Evolutionary conservation across 1,284 basidiomycete species (phyloP).

Genomic region (Xerocomus nothofagi): DNA sequence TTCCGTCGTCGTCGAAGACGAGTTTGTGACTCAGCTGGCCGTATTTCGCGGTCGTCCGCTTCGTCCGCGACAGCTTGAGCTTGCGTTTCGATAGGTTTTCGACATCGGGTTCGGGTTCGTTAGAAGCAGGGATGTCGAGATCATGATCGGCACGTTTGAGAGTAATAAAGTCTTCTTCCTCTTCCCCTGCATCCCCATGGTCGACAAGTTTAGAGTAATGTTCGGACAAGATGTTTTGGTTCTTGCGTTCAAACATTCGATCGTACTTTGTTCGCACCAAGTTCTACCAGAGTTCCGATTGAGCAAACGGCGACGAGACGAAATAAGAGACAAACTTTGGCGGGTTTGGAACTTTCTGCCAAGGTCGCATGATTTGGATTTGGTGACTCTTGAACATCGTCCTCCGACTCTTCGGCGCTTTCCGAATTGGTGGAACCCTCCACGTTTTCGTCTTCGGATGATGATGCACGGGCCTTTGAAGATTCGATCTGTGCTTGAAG

Average conservation of each 20-base stretch:
- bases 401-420: constrained; percentile 25
- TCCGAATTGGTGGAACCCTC: constrained; percentile 30
- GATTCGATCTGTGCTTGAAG: constrained; percentile 40
- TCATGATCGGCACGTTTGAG: constrained; percentile 90
- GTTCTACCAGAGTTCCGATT: constrained; percentile 20
- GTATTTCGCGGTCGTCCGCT: constrained; percentile 70
- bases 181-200: constrained; percentile 52
- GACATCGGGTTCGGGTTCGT: constrained; percentile 41
- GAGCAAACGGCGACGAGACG: neutral
- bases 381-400: constrained; percentile 5
- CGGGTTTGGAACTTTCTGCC: constrained; percentile 16
- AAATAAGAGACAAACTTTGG: constrained; percentile 34
- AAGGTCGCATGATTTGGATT: neutral
- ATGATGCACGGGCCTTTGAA: constrained; percentile 24
- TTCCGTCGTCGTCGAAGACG: constrained; percentile 86
- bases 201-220: constrained; percentile 92
- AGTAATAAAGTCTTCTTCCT: constrained; percentile 88
- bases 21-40: constrained; percentile 68
- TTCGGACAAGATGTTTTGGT: constrained; percentile 89
- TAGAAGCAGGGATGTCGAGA: constrained; percentile 58
- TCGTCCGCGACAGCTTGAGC: constrained; percentile 71
- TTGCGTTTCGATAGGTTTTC: constrained; percentile 54
- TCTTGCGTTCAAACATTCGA: constrained; percentile 96
- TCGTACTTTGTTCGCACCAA: constrained; percentile 93
- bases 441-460: constrained; percentile 34